Evolutionary conservation across 2,329 filamentous ascomycete genomes (phyloP).

Genomic region (Colletotrichum sp.): DNA sequence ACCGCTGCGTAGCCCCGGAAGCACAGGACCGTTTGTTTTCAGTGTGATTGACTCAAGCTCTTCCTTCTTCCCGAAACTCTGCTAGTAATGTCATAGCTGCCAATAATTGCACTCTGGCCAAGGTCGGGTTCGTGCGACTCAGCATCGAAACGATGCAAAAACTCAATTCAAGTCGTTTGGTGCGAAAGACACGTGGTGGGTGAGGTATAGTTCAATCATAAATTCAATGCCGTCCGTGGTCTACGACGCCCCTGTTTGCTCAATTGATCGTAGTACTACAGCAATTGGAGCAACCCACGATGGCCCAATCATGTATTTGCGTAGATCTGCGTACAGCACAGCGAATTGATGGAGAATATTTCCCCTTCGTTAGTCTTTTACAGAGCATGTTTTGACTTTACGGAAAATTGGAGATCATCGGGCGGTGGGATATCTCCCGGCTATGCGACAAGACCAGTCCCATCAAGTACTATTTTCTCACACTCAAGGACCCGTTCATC

Average conservation of each 20-base stretch:
- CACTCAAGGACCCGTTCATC: background rate
- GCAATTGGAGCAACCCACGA: background rate
- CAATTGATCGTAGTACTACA: background rate
- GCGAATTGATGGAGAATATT: background rate
- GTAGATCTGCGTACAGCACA: background rate
- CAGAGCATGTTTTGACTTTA: background rate
- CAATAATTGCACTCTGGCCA: background rate
- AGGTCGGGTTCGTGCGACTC: background rate
- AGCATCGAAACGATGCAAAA: background rate
- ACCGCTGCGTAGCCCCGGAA: background rate
- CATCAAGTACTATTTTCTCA: background rate
- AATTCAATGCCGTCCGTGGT: background rate
- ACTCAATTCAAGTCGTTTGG: background rate
- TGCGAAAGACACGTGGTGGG: background rate
- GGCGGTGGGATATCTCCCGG: background rate
- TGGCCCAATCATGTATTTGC: background rate
- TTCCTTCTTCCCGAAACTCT: slow-evolving; percentile 7
- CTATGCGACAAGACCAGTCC: background rate
- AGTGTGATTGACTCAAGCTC: background rate
- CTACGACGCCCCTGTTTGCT: background rate
- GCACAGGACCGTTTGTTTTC: background rate
- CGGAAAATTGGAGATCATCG: background rate
- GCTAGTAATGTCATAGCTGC: background rate
- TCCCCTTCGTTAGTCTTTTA: background rate
- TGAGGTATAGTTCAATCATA: background rate